These are phyloP conservation scores for Pseudogymnoascus sp. DNA, from an alignment of 2,329 filamentous ascomycete genomes.

Conservation along the genomic window DNA sequence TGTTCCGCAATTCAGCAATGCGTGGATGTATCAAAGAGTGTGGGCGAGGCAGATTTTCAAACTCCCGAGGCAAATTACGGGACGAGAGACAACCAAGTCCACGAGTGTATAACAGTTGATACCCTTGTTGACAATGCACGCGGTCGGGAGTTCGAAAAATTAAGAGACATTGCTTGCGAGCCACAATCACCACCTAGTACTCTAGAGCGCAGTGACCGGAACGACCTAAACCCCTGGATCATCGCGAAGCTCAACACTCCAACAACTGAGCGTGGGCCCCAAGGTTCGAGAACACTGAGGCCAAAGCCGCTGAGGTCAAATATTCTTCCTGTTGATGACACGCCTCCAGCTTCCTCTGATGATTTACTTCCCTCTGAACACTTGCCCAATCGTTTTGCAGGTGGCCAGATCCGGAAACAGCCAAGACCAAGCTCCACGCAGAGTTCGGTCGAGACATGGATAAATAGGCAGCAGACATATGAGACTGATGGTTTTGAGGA, in stretches of 20 bases:
- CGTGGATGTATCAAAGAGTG: neutral
- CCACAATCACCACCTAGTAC: neutral
- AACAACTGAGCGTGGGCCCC: constrained; percentile 4
- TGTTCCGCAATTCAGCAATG: neutral
- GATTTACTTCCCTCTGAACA: neutral
- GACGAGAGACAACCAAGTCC: neutral
- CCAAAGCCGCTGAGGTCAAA: neutral
- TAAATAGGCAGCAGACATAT: neutral
- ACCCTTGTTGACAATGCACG: neutral
- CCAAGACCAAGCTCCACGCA: neutral
- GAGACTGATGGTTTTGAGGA: neutral
- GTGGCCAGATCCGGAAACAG: neutral
- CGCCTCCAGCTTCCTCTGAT: neutral
- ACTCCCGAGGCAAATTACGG: neutral
- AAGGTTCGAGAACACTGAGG: neutral
- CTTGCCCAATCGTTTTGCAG: neutral
- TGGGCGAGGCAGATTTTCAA: neutral
- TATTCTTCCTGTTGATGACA: neutral
- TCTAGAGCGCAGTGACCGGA: neutral
- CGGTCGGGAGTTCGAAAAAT: neutral
- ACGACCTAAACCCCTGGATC: constrained; percentile 31
- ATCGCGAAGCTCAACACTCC: constrained; percentile 32
- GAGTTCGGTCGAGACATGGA: neutral
- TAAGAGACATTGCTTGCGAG: neutral
- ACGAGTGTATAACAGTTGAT: neutral